phyloP scores from a whole-genome alignment of 78 protist species.

The Planoprotostelium fungivorum region DNA sequence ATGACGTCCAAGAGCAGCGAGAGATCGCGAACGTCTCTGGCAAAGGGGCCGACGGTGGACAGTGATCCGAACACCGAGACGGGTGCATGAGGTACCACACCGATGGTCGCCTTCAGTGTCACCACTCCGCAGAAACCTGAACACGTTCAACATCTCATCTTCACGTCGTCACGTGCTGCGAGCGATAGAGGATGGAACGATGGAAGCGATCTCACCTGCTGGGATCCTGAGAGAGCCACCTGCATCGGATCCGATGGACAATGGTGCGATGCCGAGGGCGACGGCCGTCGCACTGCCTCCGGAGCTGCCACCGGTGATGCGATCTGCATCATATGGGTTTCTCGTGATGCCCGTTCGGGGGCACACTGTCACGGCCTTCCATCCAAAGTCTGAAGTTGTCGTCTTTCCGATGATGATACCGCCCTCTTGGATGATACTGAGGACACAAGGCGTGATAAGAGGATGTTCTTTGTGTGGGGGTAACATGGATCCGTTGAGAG shows the following conservation, averaged over 20 bases:
- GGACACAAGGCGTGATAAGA: neutral
- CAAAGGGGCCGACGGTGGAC: neutral
- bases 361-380: neutral
- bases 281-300: slow-evolving; percentile 5
- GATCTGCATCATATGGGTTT: neutral
- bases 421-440: neutral
- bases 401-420: neutral
- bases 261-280: neutral
- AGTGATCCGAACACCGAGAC: neutral
- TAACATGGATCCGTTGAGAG: neutral
- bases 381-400: neutral
- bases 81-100: neutral
- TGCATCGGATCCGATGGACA: slow-evolving; percentile 2
- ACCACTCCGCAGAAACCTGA: neutral
- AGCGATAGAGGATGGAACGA: neutral
- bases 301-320: neutral
- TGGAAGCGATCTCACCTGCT: neutral
- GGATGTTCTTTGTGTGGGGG: neutral
- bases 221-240: slow-evolving; percentile 9
- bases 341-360: neutral
- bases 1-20: neutral
- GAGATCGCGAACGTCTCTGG: neutral
- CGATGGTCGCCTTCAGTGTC: neutral
- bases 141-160: neutral
- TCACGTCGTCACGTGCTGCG: too few relatives aligned